These are phyloP conservation scores for Penicillium psychrosexuale DNA, from an alignment of 2,329 filamentous ascomycete species.

Conservation along the genomic window DNA sequence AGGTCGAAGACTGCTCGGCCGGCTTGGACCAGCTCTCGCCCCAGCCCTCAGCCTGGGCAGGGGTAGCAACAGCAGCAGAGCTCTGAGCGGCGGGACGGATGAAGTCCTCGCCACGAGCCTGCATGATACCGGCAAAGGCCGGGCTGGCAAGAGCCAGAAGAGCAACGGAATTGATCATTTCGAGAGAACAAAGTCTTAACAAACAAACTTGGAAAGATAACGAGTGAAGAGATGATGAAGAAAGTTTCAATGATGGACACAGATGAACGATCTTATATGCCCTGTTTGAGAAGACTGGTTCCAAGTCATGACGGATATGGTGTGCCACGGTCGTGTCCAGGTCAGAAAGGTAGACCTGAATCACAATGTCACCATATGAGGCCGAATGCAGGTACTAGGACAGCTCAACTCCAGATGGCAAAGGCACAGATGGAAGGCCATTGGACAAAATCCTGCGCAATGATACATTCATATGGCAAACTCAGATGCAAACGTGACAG, in stretches of 20 bases:
- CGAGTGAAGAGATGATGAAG: constrained; percentile 19
- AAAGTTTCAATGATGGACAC: constrained; percentile 6
- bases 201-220: constrained; percentile 19
- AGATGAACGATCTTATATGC: constrained; percentile 28
- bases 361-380: constrained; percentile 17
- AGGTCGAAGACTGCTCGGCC: background rate
- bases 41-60: constrained; percentile 3
- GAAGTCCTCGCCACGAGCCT: constrained; percentile 21
- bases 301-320: constrained; percentile 19
- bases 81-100: constrained; percentile 6
- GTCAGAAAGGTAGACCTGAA: constrained; percentile 23
- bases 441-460: constrained; percentile 11
- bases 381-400: constrained; percentile 18
- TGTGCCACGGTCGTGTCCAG: constrained; percentile 30
- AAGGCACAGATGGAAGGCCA: constrained; percentile 17
- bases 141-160: constrained; percentile 37
- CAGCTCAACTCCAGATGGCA: constrained; percentile 17
- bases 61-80: constrained; percentile 3
- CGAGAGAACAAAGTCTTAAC: constrained; percentile 21
- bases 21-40: constrained; percentile 12
- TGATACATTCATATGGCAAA: constrained; percentile 15
- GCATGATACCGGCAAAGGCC: constrained; percentile 36
- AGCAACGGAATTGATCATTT: constrained; percentile 39
- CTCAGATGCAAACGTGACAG: constrained; percentile 30
- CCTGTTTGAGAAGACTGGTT: constrained; percentile 1